Percentiles rank a stretch among this genome's conserved stretches.
Evolutionary conservation across 2,329 filamentous ascomycete species (phyloP).

Genomic region (Alternaria novae-zelandiae): DNA sequence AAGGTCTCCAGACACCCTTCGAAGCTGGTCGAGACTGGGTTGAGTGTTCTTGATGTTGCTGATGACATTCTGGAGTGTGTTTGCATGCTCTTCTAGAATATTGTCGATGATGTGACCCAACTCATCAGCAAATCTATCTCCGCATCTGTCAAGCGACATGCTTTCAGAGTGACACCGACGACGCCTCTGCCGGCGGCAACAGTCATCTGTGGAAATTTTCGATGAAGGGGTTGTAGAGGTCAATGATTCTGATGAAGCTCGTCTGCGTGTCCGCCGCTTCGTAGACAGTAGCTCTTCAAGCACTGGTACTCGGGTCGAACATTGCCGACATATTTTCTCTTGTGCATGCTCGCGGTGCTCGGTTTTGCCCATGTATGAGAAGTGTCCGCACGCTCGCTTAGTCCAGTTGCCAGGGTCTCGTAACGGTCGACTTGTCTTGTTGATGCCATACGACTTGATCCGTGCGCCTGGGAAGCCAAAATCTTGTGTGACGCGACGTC

Average conservation of each 20-base stretch:
- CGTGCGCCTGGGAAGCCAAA: constrained; percentile 44
- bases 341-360: constrained; percentile 25
- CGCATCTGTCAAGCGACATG: constrained; percentile 27
- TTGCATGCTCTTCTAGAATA: constrained; percentile 51
- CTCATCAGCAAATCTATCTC: constrained; percentile 41
- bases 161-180: constrained; percentile 22
- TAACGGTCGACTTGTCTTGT: constrained; percentile 17
- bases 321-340: constrained; percentile 25
- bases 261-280: constrained; percentile 10
- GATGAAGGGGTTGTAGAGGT: constrained; percentile 13
- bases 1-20: constrained; percentile 25
- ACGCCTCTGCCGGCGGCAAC: constrained; percentile 2
- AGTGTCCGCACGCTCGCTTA: constrained; percentile 41
- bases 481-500: constrained; percentile 40
- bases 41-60: constrained; percentile 43
- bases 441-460: constrained; percentile 27
- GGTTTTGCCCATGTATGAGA: constrained; percentile 19
- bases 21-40: constrained; percentile 23
- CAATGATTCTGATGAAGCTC: constrained; percentile 22
- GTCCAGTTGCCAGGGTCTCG: constrained; percentile 32
- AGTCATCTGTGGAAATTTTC: background rate
- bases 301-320: constrained; percentile 19
- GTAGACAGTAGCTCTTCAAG: constrained; percentile 1
- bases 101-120: constrained; percentile 49
- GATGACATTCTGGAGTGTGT: constrained; percentile 48